Evolutionary conservation across 495 filamentous ascomycete genomes (phyloP).

Genomic region (Daldinia bambusicola): DNA sequence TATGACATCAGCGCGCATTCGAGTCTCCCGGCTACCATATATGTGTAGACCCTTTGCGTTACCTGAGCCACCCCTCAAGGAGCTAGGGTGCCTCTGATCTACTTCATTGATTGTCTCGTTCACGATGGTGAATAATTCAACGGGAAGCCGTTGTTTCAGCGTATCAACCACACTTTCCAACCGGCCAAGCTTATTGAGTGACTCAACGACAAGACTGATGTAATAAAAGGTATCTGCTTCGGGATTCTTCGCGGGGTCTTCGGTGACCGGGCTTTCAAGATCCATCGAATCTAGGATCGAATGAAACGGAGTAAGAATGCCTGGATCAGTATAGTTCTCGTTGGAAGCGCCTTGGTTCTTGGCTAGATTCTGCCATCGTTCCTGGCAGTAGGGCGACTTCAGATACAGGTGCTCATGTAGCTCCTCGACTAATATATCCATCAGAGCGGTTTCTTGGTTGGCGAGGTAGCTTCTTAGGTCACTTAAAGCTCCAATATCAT

Average conservation of each 20-base stretch:
- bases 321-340: constrained; percentile 59
- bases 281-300: constrained; percentile 84
- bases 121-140: constrained; percentile 92
- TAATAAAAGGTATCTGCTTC: constrained; percentile 96
- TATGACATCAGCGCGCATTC: constrained; percentile 80
- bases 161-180: constrained; percentile 86
- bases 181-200: constrained; percentile 85
- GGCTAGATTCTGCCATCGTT: constrained; percentile 84
- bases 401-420: constrained; percentile 97
- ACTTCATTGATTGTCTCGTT: constrained; percentile 95
- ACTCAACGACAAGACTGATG: constrained; percentile 86
- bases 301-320: constrained; percentile 69
- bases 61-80: constrained; percentile 63
- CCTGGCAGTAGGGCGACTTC: constrained; percentile 95
- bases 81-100: constrained; percentile 86
- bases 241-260: constrained; percentile 89
- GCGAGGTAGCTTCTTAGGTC: constrained; percentile 88
- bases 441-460: constrained; percentile 90
- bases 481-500: constrained; percentile 87
- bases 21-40: constrained; percentile 72
- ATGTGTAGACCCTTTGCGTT: constrained; percentile 70
- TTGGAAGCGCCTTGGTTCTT: constrained; percentile 60
- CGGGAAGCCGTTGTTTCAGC: constrained; percentile 90
- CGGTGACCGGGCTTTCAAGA: constrained; percentile 70
- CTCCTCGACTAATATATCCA: constrained; percentile 95